phyloP scores from a whole-genome alignment of 2,329 filamentous ascomycete genomes.

The Bisporella sp. region DNA sequence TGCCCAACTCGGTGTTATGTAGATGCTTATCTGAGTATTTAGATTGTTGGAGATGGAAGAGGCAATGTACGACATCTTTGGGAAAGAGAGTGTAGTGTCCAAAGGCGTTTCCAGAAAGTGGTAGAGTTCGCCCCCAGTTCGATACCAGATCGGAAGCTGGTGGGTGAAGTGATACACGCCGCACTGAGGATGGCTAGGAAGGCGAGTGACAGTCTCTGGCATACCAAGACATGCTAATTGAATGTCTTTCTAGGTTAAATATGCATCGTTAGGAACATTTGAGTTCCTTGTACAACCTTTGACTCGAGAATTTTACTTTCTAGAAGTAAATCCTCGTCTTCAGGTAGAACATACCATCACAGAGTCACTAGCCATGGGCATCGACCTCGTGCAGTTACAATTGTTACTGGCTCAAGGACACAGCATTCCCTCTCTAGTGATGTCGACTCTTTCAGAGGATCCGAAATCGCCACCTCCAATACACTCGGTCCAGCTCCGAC shows the following conservation, averaged over 20 bases:
- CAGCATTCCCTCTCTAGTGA: slow-evolving; percentile 24
- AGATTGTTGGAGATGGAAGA: slow-evolving; percentile 43
- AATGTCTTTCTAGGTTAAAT: slow-evolving; percentile 35
- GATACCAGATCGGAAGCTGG: slow-evolving; percentile 41
- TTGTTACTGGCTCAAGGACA: slow-evolving; percentile 30
- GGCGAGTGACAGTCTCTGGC: slow-evolving; percentile 25
- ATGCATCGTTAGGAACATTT: slow-evolving; percentile 55
- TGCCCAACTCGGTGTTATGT: no score
- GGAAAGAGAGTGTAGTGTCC: slow-evolving; percentile 44
- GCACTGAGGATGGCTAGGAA: slow-evolving; percentile 46
- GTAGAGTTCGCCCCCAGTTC: slow-evolving; percentile 59
- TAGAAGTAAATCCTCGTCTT: slow-evolving; percentile 24
- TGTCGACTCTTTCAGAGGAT: slow-evolving; percentile 25
- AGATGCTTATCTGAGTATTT: no score
- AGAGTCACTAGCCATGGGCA: slow-evolving; percentile 30
- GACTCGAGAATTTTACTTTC: slow-evolving; percentile 34
- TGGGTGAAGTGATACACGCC: slow-evolving; percentile 31
- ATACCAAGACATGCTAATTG: not conserved
- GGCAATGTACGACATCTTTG: slow-evolving; percentile 34
- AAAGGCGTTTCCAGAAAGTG: slow-evolving; percentile 44
- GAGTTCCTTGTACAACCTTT: slow-evolving; percentile 52
- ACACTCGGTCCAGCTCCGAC: slow-evolving; percentile 36
- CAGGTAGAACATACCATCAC: slow-evolving; percentile 27
- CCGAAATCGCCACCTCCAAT: slow-evolving; percentile 25
- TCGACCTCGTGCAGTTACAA: slow-evolving; percentile 28